These are phyloP conservation scores for Pyrus bretschneideri DNA, from an alignment of 306 rosid species.

Conservation along the genomic window DNA sequence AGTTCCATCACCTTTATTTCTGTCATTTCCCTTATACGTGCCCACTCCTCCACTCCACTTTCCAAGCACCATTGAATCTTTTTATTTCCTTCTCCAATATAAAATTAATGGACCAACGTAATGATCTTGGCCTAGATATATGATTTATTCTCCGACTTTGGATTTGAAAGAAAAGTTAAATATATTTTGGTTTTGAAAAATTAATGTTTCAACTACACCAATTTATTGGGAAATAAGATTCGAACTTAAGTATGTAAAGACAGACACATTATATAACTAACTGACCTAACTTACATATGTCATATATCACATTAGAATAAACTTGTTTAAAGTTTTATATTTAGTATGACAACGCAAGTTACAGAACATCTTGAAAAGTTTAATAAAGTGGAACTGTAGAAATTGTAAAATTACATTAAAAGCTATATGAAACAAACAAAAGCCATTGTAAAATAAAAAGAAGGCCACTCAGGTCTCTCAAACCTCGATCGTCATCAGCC, in stretches of 20 bases:
- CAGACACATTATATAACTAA: too few relatives aligned
- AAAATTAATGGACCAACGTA: neutral
- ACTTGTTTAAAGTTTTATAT: too few relatives aligned
- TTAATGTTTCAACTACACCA: neutral
- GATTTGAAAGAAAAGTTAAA: too few relatives aligned
- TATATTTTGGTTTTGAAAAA: neutral
- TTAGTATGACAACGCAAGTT: neutral
- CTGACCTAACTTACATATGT: accelerated
- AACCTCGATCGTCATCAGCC: neutral
- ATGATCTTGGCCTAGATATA: neutral
- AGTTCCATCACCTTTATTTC: neutral
- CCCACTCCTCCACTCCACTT: neutral
- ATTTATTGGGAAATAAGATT: too few relatives aligned
- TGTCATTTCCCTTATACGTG: neutral
- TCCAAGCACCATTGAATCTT: neutral
- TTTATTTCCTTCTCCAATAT: neutral
- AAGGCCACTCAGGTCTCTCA: neutral
- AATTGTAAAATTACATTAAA: neutral
- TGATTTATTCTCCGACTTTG: too few relatives aligned
- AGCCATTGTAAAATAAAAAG: too few relatives aligned
- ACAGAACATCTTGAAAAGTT: neutral
- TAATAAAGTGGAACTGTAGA: neutral
- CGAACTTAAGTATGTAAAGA: too few relatives aligned
- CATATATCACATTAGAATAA: too few relatives aligned
- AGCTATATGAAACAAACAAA: neutral